Conservation (phyloP, 139 green algal genomes). For the Zygnema cylindricum region DNA sequence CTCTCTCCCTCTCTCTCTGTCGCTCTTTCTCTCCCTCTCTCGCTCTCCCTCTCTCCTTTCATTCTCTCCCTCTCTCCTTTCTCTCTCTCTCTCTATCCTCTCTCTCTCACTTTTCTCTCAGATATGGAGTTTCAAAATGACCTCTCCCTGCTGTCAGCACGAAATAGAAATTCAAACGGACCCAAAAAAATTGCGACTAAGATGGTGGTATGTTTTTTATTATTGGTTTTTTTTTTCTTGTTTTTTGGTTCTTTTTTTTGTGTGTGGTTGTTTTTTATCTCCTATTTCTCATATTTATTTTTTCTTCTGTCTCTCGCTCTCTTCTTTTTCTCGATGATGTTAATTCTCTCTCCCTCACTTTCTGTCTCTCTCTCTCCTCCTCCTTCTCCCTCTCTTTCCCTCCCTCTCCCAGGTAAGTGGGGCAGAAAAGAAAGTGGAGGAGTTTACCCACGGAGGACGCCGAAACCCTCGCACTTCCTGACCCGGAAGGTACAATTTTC, state of each 20-base stretch:
- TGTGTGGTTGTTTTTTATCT: not conserved
- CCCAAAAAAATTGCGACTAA: constrained; percentile 89
- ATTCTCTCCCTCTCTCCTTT: too few relatives aligned
- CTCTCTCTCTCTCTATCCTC: too few relatives aligned
- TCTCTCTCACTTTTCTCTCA: constrained; percentile 61
- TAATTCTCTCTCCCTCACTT: too few relatives aligned
- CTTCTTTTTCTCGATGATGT: not conserved
- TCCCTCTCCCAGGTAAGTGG: constrained; percentile 29
- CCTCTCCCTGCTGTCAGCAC: constrained; percentile 83
- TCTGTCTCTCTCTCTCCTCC: not conserved
- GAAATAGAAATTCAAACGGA: constrained; percentile 92
- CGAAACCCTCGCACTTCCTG: constrained; percentile 71
- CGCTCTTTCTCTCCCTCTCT: too few relatives aligned
- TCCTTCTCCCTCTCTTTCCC: not conserved
- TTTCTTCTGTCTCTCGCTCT: not conserved
- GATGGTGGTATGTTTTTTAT: constrained; percentile 67
- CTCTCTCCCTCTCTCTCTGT: too few relatives aligned
- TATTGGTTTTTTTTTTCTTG: not conserved
- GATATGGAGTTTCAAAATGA: constrained; percentile 92
- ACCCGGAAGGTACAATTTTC: constrained; percentile 54
- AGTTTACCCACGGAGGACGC: constrained; percentile 71
- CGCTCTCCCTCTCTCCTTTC: too few relatives aligned
- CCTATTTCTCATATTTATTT: not conserved
- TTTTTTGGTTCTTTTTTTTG: not conserved
- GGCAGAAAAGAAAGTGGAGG: constrained; percentile 68